Conservation (phyloP, 1,139 yeast species). For the Candida sanyaensis region DNA sequence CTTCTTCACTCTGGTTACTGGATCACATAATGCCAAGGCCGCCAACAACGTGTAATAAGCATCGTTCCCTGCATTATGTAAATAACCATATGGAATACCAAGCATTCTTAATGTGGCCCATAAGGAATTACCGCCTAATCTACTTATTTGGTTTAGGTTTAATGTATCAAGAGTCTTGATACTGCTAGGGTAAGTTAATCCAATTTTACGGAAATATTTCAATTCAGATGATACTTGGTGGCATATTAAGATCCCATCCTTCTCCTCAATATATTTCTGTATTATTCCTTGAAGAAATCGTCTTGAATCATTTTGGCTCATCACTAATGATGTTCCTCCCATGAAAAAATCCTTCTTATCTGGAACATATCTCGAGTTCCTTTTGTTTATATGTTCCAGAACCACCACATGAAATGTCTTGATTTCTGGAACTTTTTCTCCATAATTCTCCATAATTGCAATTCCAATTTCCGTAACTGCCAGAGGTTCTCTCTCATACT, state of each 20-base stretch:
- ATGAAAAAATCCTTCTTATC: slow-evolving; percentile 60
- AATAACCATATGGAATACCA: slow-evolving; percentile 61
- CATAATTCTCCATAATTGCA: slow-evolving; percentile 56
- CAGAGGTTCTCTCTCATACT: slow-evolving; percentile 52
- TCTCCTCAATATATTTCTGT: slow-evolving; percentile 35
- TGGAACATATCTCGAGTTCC: slow-evolving; percentile 63
- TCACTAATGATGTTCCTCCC: slow-evolving; percentile 56
- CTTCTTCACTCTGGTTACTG: slow-evolving; percentile 24
- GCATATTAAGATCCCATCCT: slow-evolving; percentile 56
- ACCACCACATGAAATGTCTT: slow-evolving; percentile 59
- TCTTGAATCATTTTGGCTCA: slow-evolving; percentile 36
- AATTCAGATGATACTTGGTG: slow-evolving; percentile 68
- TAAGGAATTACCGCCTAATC: slow-evolving; percentile 49
- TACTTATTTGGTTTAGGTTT: slow-evolving; percentile 44
- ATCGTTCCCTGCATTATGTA: slow-evolving; percentile 86
- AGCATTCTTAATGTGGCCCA: slow-evolving; percentile 53
- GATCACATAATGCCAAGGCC: slow-evolving; percentile 59
- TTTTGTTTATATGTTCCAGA: slow-evolving; percentile 44
- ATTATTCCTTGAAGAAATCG: slow-evolving; percentile 44
- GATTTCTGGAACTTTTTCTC: slow-evolving; percentile 41
- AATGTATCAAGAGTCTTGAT: slow-evolving; percentile 53
- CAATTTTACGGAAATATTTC: slow-evolving; percentile 49
- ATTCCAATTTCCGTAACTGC: slow-evolving; percentile 71
- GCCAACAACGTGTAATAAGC: slow-evolving; percentile 69
- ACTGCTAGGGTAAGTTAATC: slow-evolving; percentile 36